Conservation (phyloP, 805 yeast species). For the Metschnikowia santaceciliae region DNA sequence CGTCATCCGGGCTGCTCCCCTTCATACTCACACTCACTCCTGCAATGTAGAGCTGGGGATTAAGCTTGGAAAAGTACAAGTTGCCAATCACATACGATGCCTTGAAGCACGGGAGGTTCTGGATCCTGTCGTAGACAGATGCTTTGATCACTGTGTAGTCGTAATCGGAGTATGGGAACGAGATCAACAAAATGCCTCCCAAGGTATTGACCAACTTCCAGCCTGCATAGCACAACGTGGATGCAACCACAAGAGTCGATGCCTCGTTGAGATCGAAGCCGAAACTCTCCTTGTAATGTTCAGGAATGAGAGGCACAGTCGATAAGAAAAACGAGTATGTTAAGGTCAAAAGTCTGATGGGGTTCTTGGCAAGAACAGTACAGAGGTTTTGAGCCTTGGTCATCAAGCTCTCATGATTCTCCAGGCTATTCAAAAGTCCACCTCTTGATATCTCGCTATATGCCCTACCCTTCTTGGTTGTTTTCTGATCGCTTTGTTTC, state of each 20-base stretch:
- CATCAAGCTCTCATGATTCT: neutral
- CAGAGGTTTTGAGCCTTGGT: neutral
- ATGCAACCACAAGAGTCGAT: constrained; percentile 44
- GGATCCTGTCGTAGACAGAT: constrained; percentile 44
- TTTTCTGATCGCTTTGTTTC: neutral
- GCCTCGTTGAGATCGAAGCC: constrained; percentile 41
- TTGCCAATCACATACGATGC: constrained; percentile 44
- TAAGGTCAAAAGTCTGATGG: constrained; percentile 46
- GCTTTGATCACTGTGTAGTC: constrained; percentile 35
- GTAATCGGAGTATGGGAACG: constrained; percentile 46
- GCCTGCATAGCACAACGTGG: constrained; percentile 44
- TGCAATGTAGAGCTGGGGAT: constrained; percentile 55
- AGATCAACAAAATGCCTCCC: constrained; percentile 50
- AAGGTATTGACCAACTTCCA: constrained; percentile 50
- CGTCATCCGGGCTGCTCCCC: constrained; percentile 74
- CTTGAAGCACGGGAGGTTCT: constrained; percentile 49
- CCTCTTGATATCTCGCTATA: neutral
- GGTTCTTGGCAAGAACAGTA: constrained; percentile 24
- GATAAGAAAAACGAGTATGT: constrained; percentile 38
- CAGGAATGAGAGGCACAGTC: constrained; percentile 39
- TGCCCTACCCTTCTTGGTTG: neutral
- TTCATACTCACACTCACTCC: constrained; percentile 53
- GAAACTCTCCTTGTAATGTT: constrained; percentile 22
- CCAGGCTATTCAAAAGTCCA: neutral
- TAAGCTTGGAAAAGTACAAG: constrained; percentile 58